phyloP scores from a whole-genome alignment of 2,329 filamentous ascomycete genomes.

The Colletotrichum godetiae region DNA sequence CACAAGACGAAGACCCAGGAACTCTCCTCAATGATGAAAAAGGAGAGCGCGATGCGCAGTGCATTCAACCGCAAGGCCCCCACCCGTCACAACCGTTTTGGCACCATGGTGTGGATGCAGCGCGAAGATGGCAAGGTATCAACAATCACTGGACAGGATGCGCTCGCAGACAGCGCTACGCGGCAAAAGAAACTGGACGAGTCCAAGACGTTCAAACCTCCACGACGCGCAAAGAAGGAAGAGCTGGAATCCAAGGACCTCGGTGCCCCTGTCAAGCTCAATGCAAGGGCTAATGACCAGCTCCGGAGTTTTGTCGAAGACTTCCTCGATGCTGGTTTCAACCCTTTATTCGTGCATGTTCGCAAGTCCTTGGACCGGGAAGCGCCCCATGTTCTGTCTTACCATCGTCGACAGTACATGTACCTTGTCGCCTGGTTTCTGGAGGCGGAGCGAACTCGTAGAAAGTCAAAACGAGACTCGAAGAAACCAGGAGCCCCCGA shows the following conservation, averaged over 20 bases:
- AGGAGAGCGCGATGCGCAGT: constrained; percentile 86
- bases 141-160: constrained; percentile 89
- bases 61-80: constrained; percentile 82
- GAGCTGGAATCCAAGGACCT: constrained; percentile 79
- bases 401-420: constrained; percentile 88
- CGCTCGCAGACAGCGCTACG: constrained; percentile 77
- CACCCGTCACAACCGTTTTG: constrained; percentile 92
- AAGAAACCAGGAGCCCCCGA: constrained; percentile 55
- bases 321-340: constrained; percentile 95
- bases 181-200: constrained; percentile 90
- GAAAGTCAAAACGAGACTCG: constrained; percentile 68
- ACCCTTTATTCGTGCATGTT: constrained; percentile 86
- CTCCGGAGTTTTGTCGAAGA: constrained; percentile 88
- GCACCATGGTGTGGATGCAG: constrained; percentile 97
- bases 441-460: constrained; percentile 81
- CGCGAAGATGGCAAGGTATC: constrained; percentile 85
- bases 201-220: constrained; percentile 90
- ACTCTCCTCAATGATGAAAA: constrained; percentile 78
- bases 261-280: constrained; percentile 77
- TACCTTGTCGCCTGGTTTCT: constrained; percentile 95
- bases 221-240: constrained; percentile 71
- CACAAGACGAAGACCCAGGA: constrained; percentile 77
- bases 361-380: constrained; percentile 92
- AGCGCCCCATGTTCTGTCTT: constrained; percentile 80
- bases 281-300: constrained; percentile 77